These are phyloP conservation scores for Hypoxylon sp. DNA, from an alignment of 2,329 filamentous ascomycete species.

Conservation along the genomic window DNA sequence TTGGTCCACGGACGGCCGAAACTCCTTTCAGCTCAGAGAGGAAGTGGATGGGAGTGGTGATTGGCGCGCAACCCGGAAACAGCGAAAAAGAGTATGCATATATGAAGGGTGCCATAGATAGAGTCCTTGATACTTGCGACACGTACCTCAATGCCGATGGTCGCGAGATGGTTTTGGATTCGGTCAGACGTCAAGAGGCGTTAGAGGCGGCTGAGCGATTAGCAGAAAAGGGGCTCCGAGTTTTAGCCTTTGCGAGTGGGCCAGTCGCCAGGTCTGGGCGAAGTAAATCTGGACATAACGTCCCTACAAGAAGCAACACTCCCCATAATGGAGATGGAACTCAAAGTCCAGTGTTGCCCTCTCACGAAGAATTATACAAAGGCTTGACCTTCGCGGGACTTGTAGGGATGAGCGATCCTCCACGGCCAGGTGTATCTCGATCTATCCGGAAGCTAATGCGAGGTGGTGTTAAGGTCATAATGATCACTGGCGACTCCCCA, in stretches of 20 bases:
- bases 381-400: slow-evolving; percentile 89
- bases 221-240: slow-evolving; percentile 87
- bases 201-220: slow-evolving; percentile 82
- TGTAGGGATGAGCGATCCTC: slow-evolving; percentile 97
- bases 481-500: slow-evolving; percentile 98
- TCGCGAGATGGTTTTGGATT: slow-evolving; percentile 84
- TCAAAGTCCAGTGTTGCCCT: slow-evolving; percentile 54
- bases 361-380: slow-evolving; percentile 76
- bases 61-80: slow-evolving; percentile 67
- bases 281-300: slow-evolving; percentile 50
- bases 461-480: slow-evolving; percentile 95
- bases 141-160: slow-evolving; percentile 89
- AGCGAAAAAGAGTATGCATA: slow-evolving; percentile 83
- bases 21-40: slow-evolving; percentile 96
- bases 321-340: slow-evolving; percentile 52
- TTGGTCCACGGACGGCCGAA: slow-evolving; percentile 83
- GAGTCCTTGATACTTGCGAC: slow-evolving; percentile 85
- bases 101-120: slow-evolving; percentile 93
- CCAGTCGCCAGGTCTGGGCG: slow-evolving; percentile 61
- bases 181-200: slow-evolving; percentile 76
- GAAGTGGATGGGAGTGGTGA: slow-evolving; percentile 99
- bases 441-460: slow-evolving; percentile 91
- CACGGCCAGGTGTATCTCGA: slow-evolving; percentile 85
- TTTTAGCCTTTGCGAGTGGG: slow-evolving; percentile 93
- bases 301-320: slow-evolving; percentile 60